A percentile compares a stretch with the other conserved stretches of the same genome.
Conservation (phyloP, 1,284 basidiomycete species). For the Volvariella volvacea region DNA sequence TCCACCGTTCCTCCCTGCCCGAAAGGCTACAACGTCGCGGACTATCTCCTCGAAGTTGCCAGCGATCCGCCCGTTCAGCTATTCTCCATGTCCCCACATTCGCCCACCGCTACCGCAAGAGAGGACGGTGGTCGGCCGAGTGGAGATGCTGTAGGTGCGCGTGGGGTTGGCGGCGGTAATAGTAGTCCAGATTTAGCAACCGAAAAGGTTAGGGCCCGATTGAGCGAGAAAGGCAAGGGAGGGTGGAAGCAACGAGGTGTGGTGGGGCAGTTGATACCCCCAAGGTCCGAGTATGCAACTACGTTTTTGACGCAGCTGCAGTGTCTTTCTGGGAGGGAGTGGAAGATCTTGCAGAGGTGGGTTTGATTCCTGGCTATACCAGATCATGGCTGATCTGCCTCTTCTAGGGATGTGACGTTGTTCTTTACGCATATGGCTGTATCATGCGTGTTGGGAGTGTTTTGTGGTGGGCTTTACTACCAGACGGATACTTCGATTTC, state of each 20-base stretch:
- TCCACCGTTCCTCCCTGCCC: conserved; percentile 30
- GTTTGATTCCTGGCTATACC: conserved; percentile 11
- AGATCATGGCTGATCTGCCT: not conserved
- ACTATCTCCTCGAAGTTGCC: conserved; percentile 83
- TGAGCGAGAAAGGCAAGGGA: conserved; percentile 8
- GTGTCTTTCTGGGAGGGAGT: conserved; percentile 73
- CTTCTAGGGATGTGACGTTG: conserved; percentile 66
- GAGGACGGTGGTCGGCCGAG: not conserved
- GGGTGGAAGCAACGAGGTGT: conserved; percentile 1
- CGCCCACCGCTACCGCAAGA: not conserved
- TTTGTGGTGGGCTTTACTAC: conserved; percentile 80
- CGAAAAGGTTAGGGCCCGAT: conserved; percentile 8
- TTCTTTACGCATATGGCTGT: conserved; percentile 73
- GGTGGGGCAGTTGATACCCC: conserved; percentile 6
- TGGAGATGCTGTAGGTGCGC: not conserved
- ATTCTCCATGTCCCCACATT: conserved; percentile 24
- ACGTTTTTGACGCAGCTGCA: conserved; percentile 86
- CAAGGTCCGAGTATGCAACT: conserved; percentile 39
- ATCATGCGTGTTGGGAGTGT: conserved; percentile 70
- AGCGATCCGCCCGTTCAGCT: conserved; percentile 49
- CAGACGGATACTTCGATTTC: conserved; percentile 75
- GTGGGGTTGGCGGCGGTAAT: not conserved
- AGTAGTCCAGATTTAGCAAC: conserved; percentile 3
- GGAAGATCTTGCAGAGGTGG: conserved; percentile 71
- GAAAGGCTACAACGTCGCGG: conserved; percentile 82